Base-by-base conservation (phyloP, 495 filamentous ascomycete genomes). In the Penicillium turbatum region DNA sequence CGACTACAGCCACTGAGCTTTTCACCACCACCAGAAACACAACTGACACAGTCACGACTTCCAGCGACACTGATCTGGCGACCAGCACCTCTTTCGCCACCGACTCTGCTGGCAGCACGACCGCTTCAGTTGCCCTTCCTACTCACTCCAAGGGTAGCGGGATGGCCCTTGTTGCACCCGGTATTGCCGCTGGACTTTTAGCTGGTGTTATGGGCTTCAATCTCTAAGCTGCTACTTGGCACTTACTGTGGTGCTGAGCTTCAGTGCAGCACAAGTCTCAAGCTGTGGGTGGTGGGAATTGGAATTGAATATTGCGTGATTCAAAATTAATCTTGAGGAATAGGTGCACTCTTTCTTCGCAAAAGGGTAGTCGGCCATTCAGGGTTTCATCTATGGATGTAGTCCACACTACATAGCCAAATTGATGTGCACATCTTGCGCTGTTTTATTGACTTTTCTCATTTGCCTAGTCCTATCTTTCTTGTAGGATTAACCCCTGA, bases 121-220 rank as follows among this genome's bases (percentile, higher is more conserved):
- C 53, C 21, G 53, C 59, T 27, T 49, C 62, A n/a, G 50, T 59
- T 19, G 56, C 35, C 27, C 54, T 57, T 26, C 27, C 60, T 29
- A 52, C 48, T 36, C 46, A 54, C 42, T 50, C 59, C 21, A 48
- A 47, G 12, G 59, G 47, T 48, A 56, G 32, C 21, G 56, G 53
- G 32, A 35, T 56, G n/a, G 42, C 27, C 26, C 48, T 53, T 0
- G 49, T 36, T 26, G 78, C 17, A 79, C 63, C 50, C 21, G 57
- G 35, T 26, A 51, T 51, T 38, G 51, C 41, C 10, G 40, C 43
- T 35, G 60, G 60, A n/a, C 15, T 63, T n/a, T 8, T 64, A 9
- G 61, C 55, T 24, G 63, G 56, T 54, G 51, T 52, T 24, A 16
- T 65, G 19, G 63, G 57, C 59, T 43, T 65, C 16, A 42, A 30